Base-by-base conservation (phyloP, 768 basidiomycete species). In the Amanita rimosa region DNA sequence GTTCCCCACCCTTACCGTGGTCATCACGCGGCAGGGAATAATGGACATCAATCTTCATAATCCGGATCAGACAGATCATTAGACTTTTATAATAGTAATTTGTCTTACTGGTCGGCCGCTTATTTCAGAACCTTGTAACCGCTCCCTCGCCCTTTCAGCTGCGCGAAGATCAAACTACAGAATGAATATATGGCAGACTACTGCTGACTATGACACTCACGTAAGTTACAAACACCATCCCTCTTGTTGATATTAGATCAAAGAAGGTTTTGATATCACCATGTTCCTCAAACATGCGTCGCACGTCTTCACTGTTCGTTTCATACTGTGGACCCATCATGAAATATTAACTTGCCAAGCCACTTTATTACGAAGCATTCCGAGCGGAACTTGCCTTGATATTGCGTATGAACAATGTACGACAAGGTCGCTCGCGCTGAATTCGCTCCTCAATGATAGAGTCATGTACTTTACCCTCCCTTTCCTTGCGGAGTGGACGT, bases 201-300 rank as follows among this genome's bases (percentile, higher is more conserved):
- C 21, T n/a, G 33, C 27, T n/a, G 4, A 14, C 26, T 24, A 27
- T 24, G 13, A 39, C 43, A 79, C 95, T 78, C 68, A 98, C 96
- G 63, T 90, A 99, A 42, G 95, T 99, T 39, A 98, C 86, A 64
- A 99, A 99, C 11, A 97, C 86, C 89, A 99, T 96, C n/a, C 96
- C 96, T 52, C 96, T 76, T 9, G 87, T 94, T 43, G 81, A 77
- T 53, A 98, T 88, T 16, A 98, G 71, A 66, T 99, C 96, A 64
- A 97, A 98, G 64, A 94, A 97, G 1, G 89, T 93, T 67, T 92
- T 93, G 70, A 98, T 90, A 59, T 92, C 90, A 54, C 96, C 96
- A 60, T 91, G 88, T 51, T 86, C 84, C 67, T 91, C 90, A 65
- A 98, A 99, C 46, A 79, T 78, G 38, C 72, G 75, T 52, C 87